Conservation (phyloP, 306 rosid species). For the Vigna radiata region DNA sequence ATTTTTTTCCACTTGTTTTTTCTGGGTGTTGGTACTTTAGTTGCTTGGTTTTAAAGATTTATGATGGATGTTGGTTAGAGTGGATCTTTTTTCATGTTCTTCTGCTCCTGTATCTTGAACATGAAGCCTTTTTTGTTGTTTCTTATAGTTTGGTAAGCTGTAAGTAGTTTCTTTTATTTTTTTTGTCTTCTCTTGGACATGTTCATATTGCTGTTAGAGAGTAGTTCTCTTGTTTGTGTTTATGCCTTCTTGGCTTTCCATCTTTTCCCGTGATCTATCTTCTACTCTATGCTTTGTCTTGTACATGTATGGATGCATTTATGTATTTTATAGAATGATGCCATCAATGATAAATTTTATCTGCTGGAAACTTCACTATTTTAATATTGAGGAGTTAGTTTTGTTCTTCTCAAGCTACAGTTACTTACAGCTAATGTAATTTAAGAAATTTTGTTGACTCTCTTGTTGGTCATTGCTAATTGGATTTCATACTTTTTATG, state of each 20-base stretch:
- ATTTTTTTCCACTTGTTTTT: background rate
- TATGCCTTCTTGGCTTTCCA: slow-evolving; percentile 44
- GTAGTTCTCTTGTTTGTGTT: slow-evolving; percentile 45
- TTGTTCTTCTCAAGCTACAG: slow-evolving; percentile 32
- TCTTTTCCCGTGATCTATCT: slow-evolving; percentile 41
- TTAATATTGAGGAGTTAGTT: slow-evolving; percentile 32
- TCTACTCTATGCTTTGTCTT: slow-evolving; percentile 36
- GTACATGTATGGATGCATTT: slow-evolving; percentile 16
- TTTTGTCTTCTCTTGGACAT: slow-evolving; percentile 51
- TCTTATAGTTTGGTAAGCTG: slow-evolving; percentile 69
- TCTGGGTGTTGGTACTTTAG: slow-evolving; percentile 41
- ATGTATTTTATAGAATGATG: slow-evolving; percentile 35
- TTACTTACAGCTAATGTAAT: slow-evolving; percentile 22
- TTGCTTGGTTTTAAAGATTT: slow-evolving; percentile 76
- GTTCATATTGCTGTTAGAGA: slow-evolving; percentile 45
- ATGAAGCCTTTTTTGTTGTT: slow-evolving; percentile 56
- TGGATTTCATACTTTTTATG: slow-evolving; percentile 39
- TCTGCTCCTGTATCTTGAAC: slow-evolving; percentile 58
- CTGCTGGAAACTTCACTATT: slow-evolving; percentile 30
- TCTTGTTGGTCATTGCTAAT: slow-evolving; percentile 37
- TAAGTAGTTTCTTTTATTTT: slow-evolving; percentile 44
- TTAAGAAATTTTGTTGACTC: slow-evolving; percentile 15
- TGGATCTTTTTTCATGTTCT: slow-evolving; percentile 61
- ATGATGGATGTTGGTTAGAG: slow-evolving; percentile 72
- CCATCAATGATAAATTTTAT: slow-evolving; percentile 30